These are phyloP conservation scores for Neofusicoccum kwambonambiense DNA, from an alignment of 2,329 filamentous ascomycete genomes.

Conservation along the genomic window DNA sequence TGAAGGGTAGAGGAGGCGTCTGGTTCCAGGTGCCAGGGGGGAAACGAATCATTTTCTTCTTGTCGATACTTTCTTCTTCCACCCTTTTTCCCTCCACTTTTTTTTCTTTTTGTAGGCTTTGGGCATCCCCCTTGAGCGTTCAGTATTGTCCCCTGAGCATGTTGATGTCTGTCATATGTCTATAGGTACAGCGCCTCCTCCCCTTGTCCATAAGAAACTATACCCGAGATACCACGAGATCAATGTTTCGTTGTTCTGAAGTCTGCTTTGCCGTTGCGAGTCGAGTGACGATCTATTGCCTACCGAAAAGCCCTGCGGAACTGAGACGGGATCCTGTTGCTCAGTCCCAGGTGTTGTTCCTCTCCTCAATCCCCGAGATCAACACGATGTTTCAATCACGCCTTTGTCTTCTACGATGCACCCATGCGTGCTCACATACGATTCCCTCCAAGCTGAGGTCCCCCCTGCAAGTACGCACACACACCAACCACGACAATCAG, in stretches of 20 bases:
- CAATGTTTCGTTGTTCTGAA: background rate
- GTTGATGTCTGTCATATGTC: background rate
- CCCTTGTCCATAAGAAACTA: background rate
- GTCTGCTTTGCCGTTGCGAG: background rate
- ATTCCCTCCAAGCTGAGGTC: too few relatives aligned
- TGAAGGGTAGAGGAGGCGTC: background rate
- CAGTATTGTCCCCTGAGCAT: background rate
- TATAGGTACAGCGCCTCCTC: background rate
- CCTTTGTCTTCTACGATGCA: too few relatives aligned
- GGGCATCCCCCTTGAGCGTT: background rate
- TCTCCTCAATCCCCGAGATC: too few relatives aligned
- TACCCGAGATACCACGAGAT: conserved; percentile 2
- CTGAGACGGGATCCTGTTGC: too few relatives aligned
- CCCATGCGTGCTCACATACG: too few relatives aligned
- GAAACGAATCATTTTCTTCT: background rate
- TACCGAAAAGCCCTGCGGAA: too few relatives aligned
- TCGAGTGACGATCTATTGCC: background rate
- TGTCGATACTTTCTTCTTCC: background rate
- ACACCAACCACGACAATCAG: too few relatives aligned
- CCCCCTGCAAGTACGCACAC: too few relatives aligned
- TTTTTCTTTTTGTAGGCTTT: background rate
- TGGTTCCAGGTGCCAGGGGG: background rate
- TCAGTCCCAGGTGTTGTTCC: too few relatives aligned
- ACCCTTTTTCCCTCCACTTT: background rate
- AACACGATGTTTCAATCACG: too few relatives aligned